Conservation (phyloP, 768 basidiomycete species). For the Neoboletus brunneissimus region DNA sequence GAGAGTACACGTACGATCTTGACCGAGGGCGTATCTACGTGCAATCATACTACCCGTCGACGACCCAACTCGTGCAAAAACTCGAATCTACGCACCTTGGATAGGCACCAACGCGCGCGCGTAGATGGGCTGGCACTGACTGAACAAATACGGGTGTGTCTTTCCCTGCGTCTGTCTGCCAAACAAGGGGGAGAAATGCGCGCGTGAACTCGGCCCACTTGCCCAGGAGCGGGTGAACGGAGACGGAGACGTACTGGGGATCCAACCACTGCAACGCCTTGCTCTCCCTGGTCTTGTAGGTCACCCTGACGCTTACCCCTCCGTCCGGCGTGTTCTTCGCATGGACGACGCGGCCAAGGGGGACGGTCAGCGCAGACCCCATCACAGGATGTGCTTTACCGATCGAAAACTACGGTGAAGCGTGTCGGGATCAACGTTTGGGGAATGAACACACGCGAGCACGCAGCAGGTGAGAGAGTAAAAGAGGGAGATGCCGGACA, state of each 20-base stretch:
- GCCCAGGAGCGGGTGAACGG: neutral
- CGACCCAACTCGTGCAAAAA: neutral
- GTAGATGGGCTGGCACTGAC: conserved; percentile 92
- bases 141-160: conserved; percentile 83
- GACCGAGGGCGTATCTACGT: conserved; percentile 76
- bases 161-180: conserved; percentile 86
- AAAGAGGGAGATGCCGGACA: conserved; percentile 15
- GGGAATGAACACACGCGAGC: neutral
- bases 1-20: conserved; percentile 61
- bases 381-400: conserved; percentile 60
- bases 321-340: neutral
- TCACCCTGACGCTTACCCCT: conserved; percentile 50
- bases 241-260: conserved; percentile 51
- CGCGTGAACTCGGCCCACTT: neutral
- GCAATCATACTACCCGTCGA: neutral
- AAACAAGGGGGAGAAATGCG: neutral
- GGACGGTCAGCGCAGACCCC: conserved; percentile 70
- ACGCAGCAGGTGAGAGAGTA: neutral
- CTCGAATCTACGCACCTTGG: conserved; percentile 48
- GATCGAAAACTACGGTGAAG: conserved; percentile 45
- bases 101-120: conserved; percentile 75
- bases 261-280: conserved; percentile 87
- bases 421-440: neutral
- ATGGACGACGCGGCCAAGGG: conserved; percentile 43
- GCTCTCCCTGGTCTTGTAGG: conserved; percentile 71